Evolutionary conservation across 768 basidiomycete genomes (phyloP), one percentile per base, ranked within the genome.

Genomic region (Trametes coccinea): DNA sequence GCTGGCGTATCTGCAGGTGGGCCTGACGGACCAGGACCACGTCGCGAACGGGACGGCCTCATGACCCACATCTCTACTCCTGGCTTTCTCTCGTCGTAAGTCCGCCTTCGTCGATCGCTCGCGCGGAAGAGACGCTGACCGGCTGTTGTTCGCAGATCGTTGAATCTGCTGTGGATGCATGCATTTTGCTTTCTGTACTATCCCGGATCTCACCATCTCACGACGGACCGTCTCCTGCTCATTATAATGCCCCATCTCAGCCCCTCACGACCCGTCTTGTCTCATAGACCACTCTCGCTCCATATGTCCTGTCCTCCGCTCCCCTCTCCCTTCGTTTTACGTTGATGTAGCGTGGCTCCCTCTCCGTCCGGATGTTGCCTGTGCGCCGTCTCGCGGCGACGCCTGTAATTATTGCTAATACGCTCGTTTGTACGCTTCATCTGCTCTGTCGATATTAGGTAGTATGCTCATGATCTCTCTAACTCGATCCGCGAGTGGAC

Each of bases 1-100:
- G 56, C 79, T 96, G 48, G 83, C 86, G 53, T 80, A 82, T 63
- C 72, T 91, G 48, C 83, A 85, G 69, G 80, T 82, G 11, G 80
- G 79, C 11, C 59, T 59, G 8, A 31, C n/a, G 29, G 63, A 59
- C 33, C 53, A 34, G 22, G 53, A 30, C 9, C 57, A 43, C 33
- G 49, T 16, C 30, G 47, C 53, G 53, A 59, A 63, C 17, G 62
- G 57, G 33, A 55, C 51, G 33, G 56, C 53, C 8, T 52, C 62
- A 41, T 63, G 48, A 63, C 22, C 22, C 22, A 22, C 54, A 44
- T 31, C 53, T 39, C 4, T 17, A 17, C 13, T 33, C 39, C 29
- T 39, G 39, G 30, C 40, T 45, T 37, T 43, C 48, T 58, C 45
- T 63, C 46, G 49, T 55, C 53, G 52, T 64, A 17, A 59, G 58